Evolutionary conservation across 2,329 filamentous ascomycete genomes (phyloP).

Genomic region (Teratosphaeria gauchensis): DNA sequence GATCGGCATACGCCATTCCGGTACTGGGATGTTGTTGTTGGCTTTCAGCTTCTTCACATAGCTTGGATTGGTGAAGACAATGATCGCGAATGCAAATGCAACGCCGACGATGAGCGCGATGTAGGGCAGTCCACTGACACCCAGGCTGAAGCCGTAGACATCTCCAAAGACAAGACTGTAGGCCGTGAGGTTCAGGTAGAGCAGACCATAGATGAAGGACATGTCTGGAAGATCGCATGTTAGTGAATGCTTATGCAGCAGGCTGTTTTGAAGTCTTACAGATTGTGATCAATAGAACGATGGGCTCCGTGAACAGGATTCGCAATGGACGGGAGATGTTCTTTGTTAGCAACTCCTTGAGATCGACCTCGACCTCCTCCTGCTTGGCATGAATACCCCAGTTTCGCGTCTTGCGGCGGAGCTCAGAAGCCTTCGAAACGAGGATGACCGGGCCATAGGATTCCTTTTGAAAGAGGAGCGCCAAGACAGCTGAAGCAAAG

Average conservation of each 20-base stretch:
- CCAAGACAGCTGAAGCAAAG: slow-evolving; percentile 38
- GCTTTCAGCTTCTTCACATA: slow-evolving; percentile 24
- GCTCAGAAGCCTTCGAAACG: slow-evolving; percentile 45
- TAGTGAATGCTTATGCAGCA: slow-evolving; percentile 15
- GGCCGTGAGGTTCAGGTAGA: slow-evolving; percentile 79
- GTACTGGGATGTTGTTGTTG: slow-evolving; percentile 31
- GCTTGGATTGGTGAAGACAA: slow-evolving; percentile 11
- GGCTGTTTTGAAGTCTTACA: slow-evolving; percentile 25
- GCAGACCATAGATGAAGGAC: slow-evolving; percentile 35
- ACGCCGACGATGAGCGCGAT: slow-evolving; percentile 56
- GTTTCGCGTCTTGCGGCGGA: slow-evolving; percentile 47
- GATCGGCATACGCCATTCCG: slow-evolving; percentile 38
- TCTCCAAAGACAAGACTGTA: slow-evolving; percentile 71
- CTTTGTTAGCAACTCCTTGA: slow-evolving; percentile 27
- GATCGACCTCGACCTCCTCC: slow-evolving; percentile 30
- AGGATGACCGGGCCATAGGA: slow-evolving; percentile 51
- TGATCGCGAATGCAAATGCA: slow-evolving; percentile 17
- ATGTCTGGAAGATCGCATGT: not conserved
- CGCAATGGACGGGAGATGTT: slow-evolving; percentile 33
- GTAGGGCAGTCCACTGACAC: slow-evolving; percentile 63
- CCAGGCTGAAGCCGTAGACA: slow-evolving; percentile 60
- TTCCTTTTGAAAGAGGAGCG: slow-evolving; percentile 46
- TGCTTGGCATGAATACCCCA: slow-evolving; percentile 51
- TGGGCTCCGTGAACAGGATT: slow-evolving; percentile 42
- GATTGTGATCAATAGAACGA: slow-evolving; percentile 38